Evolutionary conservation across 2,329 filamentous ascomycete species (phyloP).

Genomic region (Diaporthe citrichinensis): DNA sequence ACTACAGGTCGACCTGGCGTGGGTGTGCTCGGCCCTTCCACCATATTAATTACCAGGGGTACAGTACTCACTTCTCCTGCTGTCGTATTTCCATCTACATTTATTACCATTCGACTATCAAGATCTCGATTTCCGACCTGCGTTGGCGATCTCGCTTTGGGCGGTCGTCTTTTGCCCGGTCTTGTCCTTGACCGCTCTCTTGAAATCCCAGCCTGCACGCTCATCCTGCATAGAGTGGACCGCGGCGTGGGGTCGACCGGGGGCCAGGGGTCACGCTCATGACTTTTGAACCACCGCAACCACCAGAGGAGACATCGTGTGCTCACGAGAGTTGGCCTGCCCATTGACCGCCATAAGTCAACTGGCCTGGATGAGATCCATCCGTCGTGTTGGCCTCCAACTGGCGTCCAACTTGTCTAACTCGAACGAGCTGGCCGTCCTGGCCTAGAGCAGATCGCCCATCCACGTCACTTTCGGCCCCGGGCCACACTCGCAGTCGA

Average conservation of each 20-base stretch:
- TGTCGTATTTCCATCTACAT: neutral
- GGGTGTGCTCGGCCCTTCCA: neutral
- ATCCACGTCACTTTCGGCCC: conserved; percentile 9
- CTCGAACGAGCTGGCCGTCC: neutral
- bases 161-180: conserved; percentile 18
- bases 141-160: conserved; percentile 32
- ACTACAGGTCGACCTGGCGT: neutral
- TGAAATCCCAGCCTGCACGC: conserved; percentile 23
- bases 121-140: conserved; percentile 30
- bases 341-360: conserved; percentile 26
- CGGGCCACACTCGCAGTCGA: neutral
- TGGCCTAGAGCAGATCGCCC: conserved; percentile 11
- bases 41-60: neutral
- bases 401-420: neutral
- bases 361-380: neutral
- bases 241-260: conserved; percentile 37
- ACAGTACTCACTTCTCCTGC: neutral
- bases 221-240: conserved; percentile 35
- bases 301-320: conserved; percentile 29
- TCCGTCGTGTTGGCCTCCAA: conserved; percentile 5
- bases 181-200: conserved; percentile 41
- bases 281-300: conserved; percentile 30
- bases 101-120: conserved; percentile 4
- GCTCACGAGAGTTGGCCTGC: neutral
- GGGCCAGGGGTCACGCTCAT: conserved; percentile 23